Base-by-base conservation (phyloP, 306 rosid species). In the Prinsepia uniflora region DNA sequence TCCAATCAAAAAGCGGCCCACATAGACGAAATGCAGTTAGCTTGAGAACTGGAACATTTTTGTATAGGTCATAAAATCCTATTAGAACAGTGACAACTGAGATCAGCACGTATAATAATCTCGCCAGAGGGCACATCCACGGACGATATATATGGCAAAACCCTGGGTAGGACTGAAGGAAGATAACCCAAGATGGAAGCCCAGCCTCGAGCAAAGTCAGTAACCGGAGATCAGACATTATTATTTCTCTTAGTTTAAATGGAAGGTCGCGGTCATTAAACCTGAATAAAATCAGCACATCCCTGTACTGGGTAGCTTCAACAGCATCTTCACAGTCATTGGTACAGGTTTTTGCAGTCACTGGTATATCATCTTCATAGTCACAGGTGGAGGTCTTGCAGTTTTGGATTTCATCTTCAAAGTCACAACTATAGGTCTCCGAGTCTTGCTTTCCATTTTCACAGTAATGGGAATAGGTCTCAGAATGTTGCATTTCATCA, bases 1-100 rank as follows among this genome's bases (percentile, higher is more conserved):
- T 90, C 97, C 97, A 94, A 84, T 90, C 97, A 54, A 94, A 84
- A 60, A 94, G 87, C 20, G 98, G 98, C 58, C 98, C 98, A 80
- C 87, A 89, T 58, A 94, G 73, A 67, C 90, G 97, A 83, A 90
- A 86, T 19, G 92, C 97, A 58, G 98, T 84, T 74, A 83, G 95
- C 85, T 94, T 94, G 64, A 94, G 93, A 72, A 94, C 86, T 45
- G 98, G 98, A 79, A 94, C 97, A 81, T 94, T 94, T 78, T 94
- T 94, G 86, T 94, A 94, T 55, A 94, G 81, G 74, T 94, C 98
- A 68, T 87, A 94, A 70, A 94, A 90, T 79, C 98, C 98, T 73
- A 94, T 90, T 42, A 94, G 92, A 63, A 90, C 98, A 45, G 98
- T 94, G 78, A 82, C 88, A 73, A 87, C 74, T 67, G 97, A 90